These are phyloP conservation scores for Gossypium arboreum DNA, from an alignment of 345 rosid genomes.

Conservation along the genomic window DNA sequence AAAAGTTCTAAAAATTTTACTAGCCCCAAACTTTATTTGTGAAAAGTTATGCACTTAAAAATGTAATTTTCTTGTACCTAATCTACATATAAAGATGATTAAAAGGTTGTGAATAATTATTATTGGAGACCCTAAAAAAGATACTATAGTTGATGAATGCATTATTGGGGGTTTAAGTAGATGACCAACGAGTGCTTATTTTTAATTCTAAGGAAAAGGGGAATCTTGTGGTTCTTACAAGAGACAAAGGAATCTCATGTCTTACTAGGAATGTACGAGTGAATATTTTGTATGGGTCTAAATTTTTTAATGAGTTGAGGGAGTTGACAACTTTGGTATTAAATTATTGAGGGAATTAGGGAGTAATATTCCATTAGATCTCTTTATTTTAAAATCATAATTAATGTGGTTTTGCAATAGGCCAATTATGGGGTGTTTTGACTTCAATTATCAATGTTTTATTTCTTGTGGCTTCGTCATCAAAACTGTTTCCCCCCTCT, in stretches of 20 bases:
- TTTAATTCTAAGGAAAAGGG: not conserved
- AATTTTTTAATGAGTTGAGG: not conserved
- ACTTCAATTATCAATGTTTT: constrained; percentile 19
- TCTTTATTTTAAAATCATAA: not conserved
- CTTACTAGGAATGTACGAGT: constrained; percentile 15
- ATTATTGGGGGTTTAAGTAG: not conserved
- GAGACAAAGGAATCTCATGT: constrained; percentile 10
- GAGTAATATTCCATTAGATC: constrained; percentile 4
- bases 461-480: constrained; percentile 20
- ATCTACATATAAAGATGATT: too few relatives aligned
- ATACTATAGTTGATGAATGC: not conserved
- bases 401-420: not conserved
- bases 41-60: too few relatives aligned
- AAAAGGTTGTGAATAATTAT: too few relatives aligned
- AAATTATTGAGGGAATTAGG: not conserved
- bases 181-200: not conserved
- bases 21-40: too few relatives aligned
- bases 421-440: constrained; percentile 30
- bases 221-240: not conserved
- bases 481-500: not conserved
- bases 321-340: constrained; percentile 20
- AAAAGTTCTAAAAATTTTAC: too few relatives aligned
- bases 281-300: constrained; percentile 13
- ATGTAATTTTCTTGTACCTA: too few relatives aligned
- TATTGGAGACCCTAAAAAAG: not conserved